Evolutionary conservation across 768 basidiomycete species (phyloP).

Genomic region (Cyclocybe cylindracea): DNA sequence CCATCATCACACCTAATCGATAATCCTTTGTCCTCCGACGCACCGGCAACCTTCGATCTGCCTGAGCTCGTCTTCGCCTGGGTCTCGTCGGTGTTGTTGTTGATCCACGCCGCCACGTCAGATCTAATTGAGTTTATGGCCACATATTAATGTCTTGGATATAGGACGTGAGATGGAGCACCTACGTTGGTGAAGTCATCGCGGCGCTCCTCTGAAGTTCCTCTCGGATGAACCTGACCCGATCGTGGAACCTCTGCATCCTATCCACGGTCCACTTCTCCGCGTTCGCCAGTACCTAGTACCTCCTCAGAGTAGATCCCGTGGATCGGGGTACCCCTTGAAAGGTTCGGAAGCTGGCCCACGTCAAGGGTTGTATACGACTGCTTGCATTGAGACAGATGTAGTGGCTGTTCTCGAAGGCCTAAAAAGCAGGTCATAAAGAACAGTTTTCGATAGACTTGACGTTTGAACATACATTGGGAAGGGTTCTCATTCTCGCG

Average conservation of each 20-base stretch:
- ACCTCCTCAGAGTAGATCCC: constrained; percentile 88
- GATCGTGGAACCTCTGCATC: constrained; percentile 93
- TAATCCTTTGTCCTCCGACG: constrained; percentile 72
- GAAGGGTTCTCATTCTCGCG: constrained; percentile 87
- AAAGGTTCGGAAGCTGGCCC: constrained; percentile 77
- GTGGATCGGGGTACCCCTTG: constrained; percentile 69
- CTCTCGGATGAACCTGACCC: constrained; percentile 86
- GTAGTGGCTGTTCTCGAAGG: constrained; percentile 95
- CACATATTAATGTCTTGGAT: too few relatives aligned
- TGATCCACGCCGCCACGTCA: constrained; percentile 83
- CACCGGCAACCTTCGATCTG: constrained; percentile 74
- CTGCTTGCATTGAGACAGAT: constrained; percentile 86
- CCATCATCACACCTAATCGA: constrained; percentile 87
- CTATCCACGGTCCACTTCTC: constrained; percentile 86
- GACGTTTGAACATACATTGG: constrained; percentile 62
- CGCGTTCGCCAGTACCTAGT: constrained; percentile 86
- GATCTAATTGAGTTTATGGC: constrained; percentile 45
- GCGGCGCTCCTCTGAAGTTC: constrained; percentile 87
- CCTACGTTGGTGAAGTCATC: constrained; percentile 82
- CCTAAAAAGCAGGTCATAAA: constrained; percentile 45
- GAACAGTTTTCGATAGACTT: neutral
- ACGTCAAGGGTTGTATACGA: constrained; percentile 86
- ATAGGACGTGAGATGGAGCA: constrained; percentile 14
- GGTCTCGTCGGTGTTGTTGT: constrained; percentile 64
- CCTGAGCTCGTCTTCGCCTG: constrained; percentile 50